Percentiles rank a stretch among this genome's conserved stretches.
These are phyloP conservation scores for Sistotremastrum niveocremeum DNA, from an alignment of 768 basidiomycete genomes.

Conservation along the genomic window DNA sequence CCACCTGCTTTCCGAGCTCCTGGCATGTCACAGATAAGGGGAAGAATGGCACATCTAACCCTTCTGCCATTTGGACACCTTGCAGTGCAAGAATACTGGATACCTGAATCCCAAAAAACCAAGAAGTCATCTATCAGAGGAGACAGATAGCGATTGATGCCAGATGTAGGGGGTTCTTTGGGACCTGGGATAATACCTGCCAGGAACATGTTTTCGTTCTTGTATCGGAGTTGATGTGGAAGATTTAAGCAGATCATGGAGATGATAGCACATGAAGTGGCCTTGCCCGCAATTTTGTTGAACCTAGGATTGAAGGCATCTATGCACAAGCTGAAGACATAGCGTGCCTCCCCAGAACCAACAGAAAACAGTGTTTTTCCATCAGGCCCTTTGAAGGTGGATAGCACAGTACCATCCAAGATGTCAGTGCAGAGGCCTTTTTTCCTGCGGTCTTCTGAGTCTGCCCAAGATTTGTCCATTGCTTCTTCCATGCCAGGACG, in stretches of 20 bases:
- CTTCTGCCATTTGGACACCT: slow-evolving; percentile 9
- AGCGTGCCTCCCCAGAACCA: slow-evolving; percentile 11
- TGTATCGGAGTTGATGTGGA: slow-evolving; percentile 17
- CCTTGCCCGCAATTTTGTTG: slow-evolving; percentile 16
- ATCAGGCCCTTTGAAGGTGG: slow-evolving; percentile 17
- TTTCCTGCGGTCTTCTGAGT: not conserved
- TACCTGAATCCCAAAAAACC: slow-evolving; percentile 17
- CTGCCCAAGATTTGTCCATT: slow-evolving; percentile 12
- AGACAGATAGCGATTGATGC: slow-evolving; percentile 14
- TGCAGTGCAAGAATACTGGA: slow-evolving; percentile 12
- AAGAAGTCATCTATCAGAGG: slow-evolving; percentile 9
- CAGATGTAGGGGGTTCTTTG: slow-evolving; percentile 14
- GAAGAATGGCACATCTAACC: slow-evolving; percentile 15
- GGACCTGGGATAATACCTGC: slow-evolving; percentile 24
- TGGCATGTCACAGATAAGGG: slow-evolving; percentile 23
- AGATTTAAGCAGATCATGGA: slow-evolving; percentile 25
- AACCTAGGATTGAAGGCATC: slow-evolving; percentile 24
- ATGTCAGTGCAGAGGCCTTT: no score
- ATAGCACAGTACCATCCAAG: slow-evolving; percentile 14
- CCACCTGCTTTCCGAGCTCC: slow-evolving; percentile 22
- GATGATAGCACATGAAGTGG: slow-evolving; percentile 17
- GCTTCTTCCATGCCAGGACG: slow-evolving; percentile 12
- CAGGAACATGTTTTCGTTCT: slow-evolving; percentile 22
- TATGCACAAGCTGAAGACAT: slow-evolving; percentile 18
- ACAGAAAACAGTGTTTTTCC: slow-evolving; percentile 10